These are phyloP conservation scores for Haplographium delicatum DNA, from an alignment of 495 filamentous ascomycete genomes.

Conservation along the genomic window DNA sequence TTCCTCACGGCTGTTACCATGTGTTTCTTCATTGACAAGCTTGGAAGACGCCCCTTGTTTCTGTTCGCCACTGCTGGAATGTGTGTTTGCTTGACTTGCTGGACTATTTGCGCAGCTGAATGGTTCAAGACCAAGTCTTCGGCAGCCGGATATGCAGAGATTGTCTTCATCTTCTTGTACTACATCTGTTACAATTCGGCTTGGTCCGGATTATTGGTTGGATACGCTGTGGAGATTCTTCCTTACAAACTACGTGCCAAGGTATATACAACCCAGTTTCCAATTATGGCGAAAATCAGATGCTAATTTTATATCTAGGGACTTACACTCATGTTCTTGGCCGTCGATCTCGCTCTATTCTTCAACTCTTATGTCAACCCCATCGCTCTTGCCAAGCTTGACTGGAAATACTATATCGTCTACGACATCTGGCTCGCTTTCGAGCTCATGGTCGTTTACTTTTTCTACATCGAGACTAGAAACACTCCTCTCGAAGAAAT, in stretches of 20 bases:
- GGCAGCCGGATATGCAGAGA: conserved; percentile 24
- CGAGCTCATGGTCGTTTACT: conserved; percentile 40
- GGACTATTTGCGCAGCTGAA: conserved; percentile 32
- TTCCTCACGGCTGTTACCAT: conserved; percentile 33
- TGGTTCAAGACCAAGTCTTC: conserved; percentile 18
- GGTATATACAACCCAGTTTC: no score
- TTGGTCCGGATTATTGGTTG: conserved; percentile 31
- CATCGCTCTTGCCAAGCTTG: conserved; percentile 39
- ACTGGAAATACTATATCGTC: conserved; percentile 45
- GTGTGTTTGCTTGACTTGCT: conserved; percentile 30
- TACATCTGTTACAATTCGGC: conserved; percentile 37
- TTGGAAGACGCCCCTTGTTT: conserved; percentile 36
- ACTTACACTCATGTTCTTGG: conserved; percentile 40
- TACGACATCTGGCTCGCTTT: conserved; percentile 36
- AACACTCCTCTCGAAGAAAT: conserved; percentile 24
- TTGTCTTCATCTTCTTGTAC: conserved; percentile 41
- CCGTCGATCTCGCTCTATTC: conserved; percentile 34
- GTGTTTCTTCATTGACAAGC: conserved; percentile 37
- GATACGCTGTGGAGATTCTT: conserved; percentile 40
- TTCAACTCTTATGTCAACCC: conserved; percentile 49
- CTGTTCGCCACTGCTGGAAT: conserved; percentile 34
- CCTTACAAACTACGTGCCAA: conserved; percentile 36
- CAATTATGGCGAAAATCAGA: no score
- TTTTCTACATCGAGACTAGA: conserved; percentile 34
- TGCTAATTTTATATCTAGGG: no score